Conservation (phyloP, 257 asterid genomes). For the Thymus quinquecostatus region DNA sequence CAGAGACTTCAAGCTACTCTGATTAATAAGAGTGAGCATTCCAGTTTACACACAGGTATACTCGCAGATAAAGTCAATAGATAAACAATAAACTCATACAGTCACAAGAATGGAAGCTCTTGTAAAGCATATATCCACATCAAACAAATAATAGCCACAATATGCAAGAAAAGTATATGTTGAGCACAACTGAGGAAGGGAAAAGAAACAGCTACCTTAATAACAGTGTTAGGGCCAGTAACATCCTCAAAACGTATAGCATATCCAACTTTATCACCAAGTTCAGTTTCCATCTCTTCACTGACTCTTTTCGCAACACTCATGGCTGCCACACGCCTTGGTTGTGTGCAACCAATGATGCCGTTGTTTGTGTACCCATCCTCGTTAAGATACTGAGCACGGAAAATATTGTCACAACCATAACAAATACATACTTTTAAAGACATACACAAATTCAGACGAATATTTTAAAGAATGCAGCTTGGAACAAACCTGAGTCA, state of each 20-base stretch:
- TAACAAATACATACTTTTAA: background rate
- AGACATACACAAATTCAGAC: slow-evolving; percentile 6
- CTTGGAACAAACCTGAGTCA: slow-evolving; percentile 78
- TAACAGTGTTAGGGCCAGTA: slow-evolving; percentile 88
- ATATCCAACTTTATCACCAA: slow-evolving; percentile 91
- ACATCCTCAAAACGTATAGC: slow-evolving; percentile 97
- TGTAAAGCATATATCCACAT: background rate
- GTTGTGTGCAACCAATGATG: slow-evolving; percentile 94
- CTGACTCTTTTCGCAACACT: slow-evolving; percentile 99
- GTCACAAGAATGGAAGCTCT: background rate
- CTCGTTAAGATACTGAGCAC: slow-evolving; percentile 84
- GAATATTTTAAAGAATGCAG: slow-evolving; percentile 10
- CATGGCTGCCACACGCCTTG: slow-evolving; percentile 99
- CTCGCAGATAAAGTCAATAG: background rate
- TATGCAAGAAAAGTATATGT: background rate
- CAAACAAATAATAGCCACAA: slow-evolving; percentile 1
- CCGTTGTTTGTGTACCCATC: slow-evolving; percentile 79
- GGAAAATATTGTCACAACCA: slow-evolving; percentile 10
- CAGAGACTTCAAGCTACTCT: background rate
- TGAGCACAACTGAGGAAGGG: background rate
- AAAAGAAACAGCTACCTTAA: slow-evolving; percentile 59
- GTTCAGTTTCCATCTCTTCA: slow-evolving; percentile 96
- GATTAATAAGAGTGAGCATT: slow-evolving; percentile 2
- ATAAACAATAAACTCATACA: background rate
- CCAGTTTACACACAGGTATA: slow-evolving; percentile 15